phyloP scores from a whole-genome alignment of 805 yeast species.

The Metahyphopichia silvanorum region DNA sequence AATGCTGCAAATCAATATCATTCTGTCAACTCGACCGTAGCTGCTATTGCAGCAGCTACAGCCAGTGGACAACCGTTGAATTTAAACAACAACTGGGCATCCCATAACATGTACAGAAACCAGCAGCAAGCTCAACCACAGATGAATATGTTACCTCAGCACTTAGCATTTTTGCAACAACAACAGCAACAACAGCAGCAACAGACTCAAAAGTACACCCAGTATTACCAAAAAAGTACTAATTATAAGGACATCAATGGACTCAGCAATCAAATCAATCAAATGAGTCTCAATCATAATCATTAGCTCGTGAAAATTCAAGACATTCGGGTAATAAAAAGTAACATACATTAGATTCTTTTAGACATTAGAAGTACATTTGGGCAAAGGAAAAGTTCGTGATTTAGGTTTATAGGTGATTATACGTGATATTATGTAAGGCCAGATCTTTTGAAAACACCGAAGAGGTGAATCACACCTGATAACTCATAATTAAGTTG shows the following conservation, averaged over 20 bases:
- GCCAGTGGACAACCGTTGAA: slow-evolving; percentile 46
- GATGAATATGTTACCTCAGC: slow-evolving; percentile 15
- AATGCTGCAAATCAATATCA: slow-evolving; percentile 11
- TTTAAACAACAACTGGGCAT: slow-evolving; percentile 22
- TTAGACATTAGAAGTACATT: too few species aligned
- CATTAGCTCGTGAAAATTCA: too few species aligned
- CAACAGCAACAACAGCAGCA: slow-evolving; percentile 12
- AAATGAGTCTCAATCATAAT: slow-evolving; percentile 33
- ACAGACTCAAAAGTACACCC: too few species aligned
- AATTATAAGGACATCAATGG: slow-evolving; percentile 6
- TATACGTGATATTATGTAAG: too few species aligned
- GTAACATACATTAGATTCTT: too few species aligned
- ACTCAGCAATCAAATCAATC: slow-evolving; percentile 30
- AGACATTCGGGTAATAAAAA: too few species aligned
- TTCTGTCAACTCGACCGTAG: slow-evolving; percentile 40
- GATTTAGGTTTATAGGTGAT: too few species aligned
- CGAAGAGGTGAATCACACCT: too few species aligned
- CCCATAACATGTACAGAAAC: slow-evolving; percentile 10
- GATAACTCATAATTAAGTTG: too few species aligned
- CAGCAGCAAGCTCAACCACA: slow-evolving; percentile 10
- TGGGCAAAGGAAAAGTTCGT: too few species aligned
- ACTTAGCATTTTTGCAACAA: slow-evolving; percentile 17
- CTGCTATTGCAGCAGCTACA: slow-evolving; percentile 47
- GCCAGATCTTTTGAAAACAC: too few species aligned
- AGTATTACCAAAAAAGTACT: too few species aligned